Conservation (phyloP, 371 early-diverging fungal species). For the Rhizopus delemar region DNA sequence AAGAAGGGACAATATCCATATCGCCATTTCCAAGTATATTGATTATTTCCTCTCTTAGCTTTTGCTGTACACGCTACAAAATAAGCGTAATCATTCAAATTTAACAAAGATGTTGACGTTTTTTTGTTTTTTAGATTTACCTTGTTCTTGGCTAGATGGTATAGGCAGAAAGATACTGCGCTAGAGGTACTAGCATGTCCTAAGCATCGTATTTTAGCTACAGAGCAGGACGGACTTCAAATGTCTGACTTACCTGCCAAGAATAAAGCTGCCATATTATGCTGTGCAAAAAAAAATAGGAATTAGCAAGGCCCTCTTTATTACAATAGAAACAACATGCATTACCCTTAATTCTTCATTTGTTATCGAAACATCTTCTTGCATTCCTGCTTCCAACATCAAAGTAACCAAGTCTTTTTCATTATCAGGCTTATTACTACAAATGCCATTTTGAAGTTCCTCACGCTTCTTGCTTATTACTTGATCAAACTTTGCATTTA, state of each 20-base stretch:
- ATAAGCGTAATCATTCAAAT: constrained; percentile 1
- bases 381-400: constrained; percentile 18
- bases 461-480: constrained; percentile 15
- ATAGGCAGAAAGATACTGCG: constrained; percentile 17
- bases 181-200: constrained; percentile 25
- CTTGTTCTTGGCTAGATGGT: constrained; percentile 31
- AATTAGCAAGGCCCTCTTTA: neutral
- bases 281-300: constrained; percentile 3
- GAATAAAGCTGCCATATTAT: constrained; percentile 27
- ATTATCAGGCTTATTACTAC: constrained; percentile 11
- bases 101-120: neutral
- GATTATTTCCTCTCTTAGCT: constrained; percentile 52
- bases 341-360: constrained; percentile 17
- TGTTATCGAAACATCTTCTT: constrained; percentile 9
- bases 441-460: constrained; percentile 3
- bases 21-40: constrained; percentile 46
- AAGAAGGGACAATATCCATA: constrained; percentile 42
- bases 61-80: constrained; percentile 48
- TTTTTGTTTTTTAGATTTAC: constrained; percentile 30
- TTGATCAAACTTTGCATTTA: constrained; percentile 16
- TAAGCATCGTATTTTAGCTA: constrained; percentile 6
- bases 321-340: neutral
- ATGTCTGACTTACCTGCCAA: constrained; percentile 17
- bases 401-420: constrained; percentile 24
- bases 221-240: no score